Base-by-base conservation (phyloP, 1,139 yeast species). In the Blastobotrys apis region DNA sequence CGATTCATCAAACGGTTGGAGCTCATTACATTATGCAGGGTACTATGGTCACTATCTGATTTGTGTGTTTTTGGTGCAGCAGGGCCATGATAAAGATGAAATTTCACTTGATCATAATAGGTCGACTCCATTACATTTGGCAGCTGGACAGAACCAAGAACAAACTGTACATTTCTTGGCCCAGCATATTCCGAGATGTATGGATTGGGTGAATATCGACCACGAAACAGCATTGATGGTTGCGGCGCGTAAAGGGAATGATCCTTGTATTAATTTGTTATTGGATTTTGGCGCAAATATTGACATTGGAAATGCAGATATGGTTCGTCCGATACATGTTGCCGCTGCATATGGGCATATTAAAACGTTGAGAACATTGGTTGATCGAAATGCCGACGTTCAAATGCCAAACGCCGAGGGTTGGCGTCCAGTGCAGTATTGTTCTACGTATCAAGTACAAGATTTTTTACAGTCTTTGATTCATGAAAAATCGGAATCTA, bases 11-110 rank as follows among this genome's bases (percentile, higher is more conserved):
- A 79, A 83, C 55, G 97, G 97, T 1, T 90, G 97, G 97, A 74
- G 85, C 34, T 84, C 87, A 42, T 71, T 90, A 39, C 97, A 90
- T 64, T 88, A 87, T 64, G 92, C 96, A 1, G 80, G 94, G 6
- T 84, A 66, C 59, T 69, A 84, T 55, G 96, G 97, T 26, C 77
- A 84, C 53, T 85, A 84, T 58, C 74, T 86, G 47, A 75, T 87
- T 5, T 84, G 95, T 59, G 87, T 81, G 16, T 59, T 53, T 48
- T 62, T 77, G 39, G 69, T 77, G 22, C 70, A 68, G 34, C 58
- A 69, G 41, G 78, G 80, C 5, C 80, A 75, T 51, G 82, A 75
- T 53, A 62, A 61, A 33, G 59, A 61, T 27, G 80, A 75, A 52
- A 65, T 73, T 4, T 66, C 74, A 8, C 63, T 73, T 42, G 80